A percentile compares a stretch with the other conserved stretches of the same genome.
Conservation (phyloP, 768 basidiomycete species). For the Russula abietina region DNA sequence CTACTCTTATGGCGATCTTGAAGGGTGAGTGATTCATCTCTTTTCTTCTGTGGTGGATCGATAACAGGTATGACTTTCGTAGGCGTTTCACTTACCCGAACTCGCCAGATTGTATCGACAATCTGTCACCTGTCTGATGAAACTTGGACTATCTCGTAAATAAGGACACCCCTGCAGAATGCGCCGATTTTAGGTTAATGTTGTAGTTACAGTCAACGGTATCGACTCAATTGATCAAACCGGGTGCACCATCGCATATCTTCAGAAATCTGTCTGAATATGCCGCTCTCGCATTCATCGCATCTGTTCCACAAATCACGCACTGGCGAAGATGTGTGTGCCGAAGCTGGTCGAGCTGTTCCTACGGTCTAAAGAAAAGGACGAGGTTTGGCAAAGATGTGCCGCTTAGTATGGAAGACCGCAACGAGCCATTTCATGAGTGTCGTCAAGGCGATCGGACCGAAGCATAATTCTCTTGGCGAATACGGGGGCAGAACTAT, state of each 20-base stretch:
- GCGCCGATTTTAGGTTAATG: slow-evolving; percentile 44
- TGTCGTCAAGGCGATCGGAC: slow-evolving; percentile 47
- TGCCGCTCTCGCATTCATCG: slow-evolving; percentile 79
- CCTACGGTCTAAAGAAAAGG: slow-evolving; percentile 52
- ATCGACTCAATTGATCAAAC: slow-evolving; percentile 61
- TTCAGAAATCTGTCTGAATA: slow-evolving; percentile 89
- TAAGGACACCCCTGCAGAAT: neutral
- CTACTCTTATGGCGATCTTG: too few relatives aligned
- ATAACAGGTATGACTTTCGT: neutral
- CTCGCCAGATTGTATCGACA: slow-evolving; percentile 89
- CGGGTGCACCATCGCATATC: slow-evolving; percentile 62
- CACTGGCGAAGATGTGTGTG: slow-evolving; percentile 82
- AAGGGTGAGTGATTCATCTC: too few relatives aligned
- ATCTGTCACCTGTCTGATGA: slow-evolving; percentile 59
- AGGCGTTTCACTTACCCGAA: slow-evolving; percentile 76
- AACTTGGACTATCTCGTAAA: neutral
- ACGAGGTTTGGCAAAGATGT: slow-evolving; percentile 72
- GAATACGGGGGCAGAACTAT: slow-evolving; percentile 39
- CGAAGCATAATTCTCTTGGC: slow-evolving; percentile 46
- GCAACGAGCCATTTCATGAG: slow-evolving; percentile 34
- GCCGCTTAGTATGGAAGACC: slow-evolving; percentile 84
- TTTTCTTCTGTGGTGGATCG: too few relatives aligned
- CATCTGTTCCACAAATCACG: slow-evolving; percentile 46
- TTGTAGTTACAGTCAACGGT: slow-evolving; percentile 61
- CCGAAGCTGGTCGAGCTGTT: slow-evolving; percentile 50